phyloP scores from a whole-genome alignment of 202 grass and related monocot species.

The Eragrostis tef region DNA sequence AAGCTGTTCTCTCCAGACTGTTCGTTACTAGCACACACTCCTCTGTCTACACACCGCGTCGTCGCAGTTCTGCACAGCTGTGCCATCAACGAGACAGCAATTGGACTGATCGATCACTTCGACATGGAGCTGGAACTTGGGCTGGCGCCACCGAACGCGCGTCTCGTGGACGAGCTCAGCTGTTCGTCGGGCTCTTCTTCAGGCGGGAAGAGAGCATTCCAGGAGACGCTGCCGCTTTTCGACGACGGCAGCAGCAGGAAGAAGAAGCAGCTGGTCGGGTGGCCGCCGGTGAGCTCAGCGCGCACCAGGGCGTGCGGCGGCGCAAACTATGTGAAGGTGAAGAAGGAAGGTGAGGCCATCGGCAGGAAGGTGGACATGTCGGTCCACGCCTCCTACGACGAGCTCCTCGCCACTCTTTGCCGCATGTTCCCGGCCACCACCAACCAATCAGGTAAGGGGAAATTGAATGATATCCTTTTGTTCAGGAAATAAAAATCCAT shows the following conservation, averaged over 20 bases:
- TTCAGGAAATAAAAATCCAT: not conserved
- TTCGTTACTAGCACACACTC: not conserved
- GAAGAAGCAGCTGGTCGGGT: conserved; percentile 66
- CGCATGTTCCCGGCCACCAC: conserved; percentile 71
- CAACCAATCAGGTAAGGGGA: conserved; percentile 33
- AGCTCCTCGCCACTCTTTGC: conserved; percentile 64
- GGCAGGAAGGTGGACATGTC: conserved; percentile 85
- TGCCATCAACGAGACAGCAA: not conserved
- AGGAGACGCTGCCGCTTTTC: conserved; percentile 66
- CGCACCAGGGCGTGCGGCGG: conserved; percentile 51
- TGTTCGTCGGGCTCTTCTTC: not conserved
- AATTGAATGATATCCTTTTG: too few species aligned
- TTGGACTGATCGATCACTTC: not conserved
- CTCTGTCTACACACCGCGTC: not conserved
- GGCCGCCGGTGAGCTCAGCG: conserved; percentile 77
- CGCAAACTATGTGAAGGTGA: conserved; percentile 79
- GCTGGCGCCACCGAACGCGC: conserved; percentile 43
- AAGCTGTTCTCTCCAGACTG: not conserved
- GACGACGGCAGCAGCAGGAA: conserved; percentile 45
- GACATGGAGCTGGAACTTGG: conserved; percentile 92
- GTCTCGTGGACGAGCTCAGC: conserved; percentile 24
- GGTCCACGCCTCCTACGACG: conserved; percentile 67
- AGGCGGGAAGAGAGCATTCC: conserved; percentile 61
- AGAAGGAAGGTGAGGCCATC: conserved; percentile 83
- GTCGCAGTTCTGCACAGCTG: not conserved